Evolutionary conservation across 768 basidiomycete genomes (phyloP).

Genomic region (Candolleomyces efflorescens): DNA sequence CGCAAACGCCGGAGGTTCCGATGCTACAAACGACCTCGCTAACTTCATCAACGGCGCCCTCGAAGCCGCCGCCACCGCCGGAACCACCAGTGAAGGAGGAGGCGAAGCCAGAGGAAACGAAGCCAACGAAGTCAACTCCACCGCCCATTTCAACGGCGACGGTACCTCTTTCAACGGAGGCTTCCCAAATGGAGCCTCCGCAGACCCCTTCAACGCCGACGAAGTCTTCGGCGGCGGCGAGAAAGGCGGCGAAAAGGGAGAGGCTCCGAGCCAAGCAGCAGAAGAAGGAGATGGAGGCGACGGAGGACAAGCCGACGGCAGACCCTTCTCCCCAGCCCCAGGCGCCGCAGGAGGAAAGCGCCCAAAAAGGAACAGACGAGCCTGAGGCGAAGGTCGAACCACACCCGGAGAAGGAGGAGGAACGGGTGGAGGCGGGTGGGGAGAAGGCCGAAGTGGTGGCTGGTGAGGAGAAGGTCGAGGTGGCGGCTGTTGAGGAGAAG

Average conservation of each 20-base stretch:
- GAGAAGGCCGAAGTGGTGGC: not conserved
- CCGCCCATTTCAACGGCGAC: not conserved
- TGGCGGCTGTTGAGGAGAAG: conserved; percentile 3
- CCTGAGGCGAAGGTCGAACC: not conserved
- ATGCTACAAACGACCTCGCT: not conserved
- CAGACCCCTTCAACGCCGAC: not conserved
- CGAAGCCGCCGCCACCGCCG: not conserved
- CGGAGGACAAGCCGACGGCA: not conserved
- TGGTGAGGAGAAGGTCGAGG: not conserved
- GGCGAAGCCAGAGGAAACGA: conserved; percentile 5
- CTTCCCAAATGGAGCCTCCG: not conserved
- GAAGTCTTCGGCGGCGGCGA: not conserved
- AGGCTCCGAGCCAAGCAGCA: not conserved
- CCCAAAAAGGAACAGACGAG: conserved; percentile 7
- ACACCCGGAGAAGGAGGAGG: conserved; percentile 3
- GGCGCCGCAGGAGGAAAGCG: conserved; percentile 3
- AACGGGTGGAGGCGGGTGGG: conserved; percentile 8
- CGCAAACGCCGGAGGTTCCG: not conserved
- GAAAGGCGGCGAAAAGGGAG: not conserved
- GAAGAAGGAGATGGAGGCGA: not conserved
- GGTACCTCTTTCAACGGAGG: too few relatives aligned
- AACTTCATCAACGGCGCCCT: conserved; percentile 5
- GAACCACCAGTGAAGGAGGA: not conserved
- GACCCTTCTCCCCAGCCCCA: conserved; percentile 8
- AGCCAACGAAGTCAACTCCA: conserved; percentile 5